Evolutionary conservation across 257 asterid species (phyloP), one percentile per base, ranked within the genome.

Genomic region (Gentiana dahurica): DNA sequence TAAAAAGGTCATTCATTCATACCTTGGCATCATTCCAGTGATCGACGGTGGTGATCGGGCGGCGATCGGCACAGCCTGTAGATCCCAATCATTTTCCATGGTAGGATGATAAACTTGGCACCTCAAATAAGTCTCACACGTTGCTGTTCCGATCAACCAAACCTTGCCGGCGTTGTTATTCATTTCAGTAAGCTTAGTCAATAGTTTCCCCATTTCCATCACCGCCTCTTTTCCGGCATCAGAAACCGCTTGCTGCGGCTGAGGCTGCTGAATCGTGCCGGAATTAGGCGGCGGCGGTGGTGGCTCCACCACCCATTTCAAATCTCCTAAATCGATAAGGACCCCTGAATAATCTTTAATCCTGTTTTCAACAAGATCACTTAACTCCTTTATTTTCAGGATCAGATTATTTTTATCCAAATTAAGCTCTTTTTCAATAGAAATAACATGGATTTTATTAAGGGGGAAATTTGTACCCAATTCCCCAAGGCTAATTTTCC

Each of bases 51-150:
- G 93, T 59, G 87, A 76, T 70, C 92, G 80, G 5, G 95, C 68
- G 58, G 98, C 75, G 56, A 92, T 77, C 32, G 97, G 91, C 59
- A 92, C 79, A 53, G 94, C 97, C 70, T 92, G 97, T 58, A 92
- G 82, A 80, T 92, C 95, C 98, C 96, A 92, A 67, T 92, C 97
- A 60, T 57, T 79, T 62, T 92, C 98, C 94, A 92, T 81, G 36
- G 94, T 68, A 37, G 95, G 81, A 83, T 92, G 97, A 92, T 88
- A 85, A 63, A 92, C 88, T 50, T 85, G 97, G 65, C 98, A 87
- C 70, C 98, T 83, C 81, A 85, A 72, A 75, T 81, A 92, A 9
- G 97, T 87, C 76, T 92, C 98, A 58, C 98, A 58, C 2, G 95
- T 85, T 1, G 98, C 98, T 49, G 89, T 81, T 58, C 98, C 97